Evolutionary conservation across 2,329 filamentous ascomycete species (phyloP), one percentile per base, ranked within the genome.

Genomic region (Cercospora sp.): DNA sequence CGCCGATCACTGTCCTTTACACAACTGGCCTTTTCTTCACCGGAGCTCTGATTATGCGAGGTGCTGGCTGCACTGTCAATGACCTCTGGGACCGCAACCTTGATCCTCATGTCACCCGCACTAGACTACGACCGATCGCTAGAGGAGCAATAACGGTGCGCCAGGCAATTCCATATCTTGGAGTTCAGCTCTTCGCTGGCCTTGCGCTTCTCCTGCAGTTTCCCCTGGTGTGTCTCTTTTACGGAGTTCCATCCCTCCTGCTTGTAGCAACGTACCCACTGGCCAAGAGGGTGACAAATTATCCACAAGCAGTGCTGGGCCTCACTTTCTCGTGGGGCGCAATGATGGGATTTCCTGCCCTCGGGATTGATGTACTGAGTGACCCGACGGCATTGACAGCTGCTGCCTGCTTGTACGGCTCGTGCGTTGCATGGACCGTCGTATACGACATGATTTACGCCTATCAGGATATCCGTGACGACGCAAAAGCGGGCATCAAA

Each of bases 371-470:
- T 71, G 78, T 95, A n/a, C 79, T 94, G 12, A 81, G 86, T 5
- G 87, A 90, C 71, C 81, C 81, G 24, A 79, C 86, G 1, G 90
- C 91, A 2, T 77, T 92, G 67, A 82, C 85, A 3, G 88, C 90
- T 1, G 91, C 91, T 0, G 87, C 84, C 2, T 87, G 87, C 66
- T 82, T 97, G 60, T 96, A 96, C 77, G 82, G 86, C 10, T 93
- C 90, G 53, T 95, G 93, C 74, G 84, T 95, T 26, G 89, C 91
- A 3, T 97, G 93, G 93, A 96, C 92, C 0, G 86, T 96, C 28
- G 81, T 96, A 45, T 97, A 96, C 79, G 93, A 97, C 78, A 96
- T 95, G 88, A 93, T 97, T 34, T 97, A 97, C 79, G 93, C 93
- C 13, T 93, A 96, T 78, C 94, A 95, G 89, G 93, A 97, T 75